Evolutionary conservation across 2,329 filamentous ascomycete genomes (phyloP).

Genomic region (Ophiosphaerella korrae): DNA sequence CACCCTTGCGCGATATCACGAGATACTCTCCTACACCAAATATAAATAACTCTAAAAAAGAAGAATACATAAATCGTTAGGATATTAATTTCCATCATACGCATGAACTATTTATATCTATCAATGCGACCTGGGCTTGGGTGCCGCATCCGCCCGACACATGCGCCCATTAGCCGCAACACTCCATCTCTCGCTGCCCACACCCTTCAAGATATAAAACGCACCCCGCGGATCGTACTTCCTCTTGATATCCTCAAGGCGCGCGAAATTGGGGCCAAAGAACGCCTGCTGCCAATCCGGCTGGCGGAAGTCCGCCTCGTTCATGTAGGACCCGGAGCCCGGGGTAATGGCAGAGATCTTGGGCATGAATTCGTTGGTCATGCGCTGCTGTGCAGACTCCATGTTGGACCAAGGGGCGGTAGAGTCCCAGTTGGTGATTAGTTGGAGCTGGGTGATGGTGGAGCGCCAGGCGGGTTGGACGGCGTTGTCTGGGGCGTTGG

Average conservation of each 20-base stretch:
- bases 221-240: not conserved
- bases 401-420: constrained; percentile 16
- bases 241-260: constrained; percentile 12
- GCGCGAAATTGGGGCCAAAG: constrained; percentile 62
- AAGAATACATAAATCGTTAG: too few species aligned
- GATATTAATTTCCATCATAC: too few species aligned
- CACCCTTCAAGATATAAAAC: constrained; percentile 2
- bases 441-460: constrained; percentile 22
- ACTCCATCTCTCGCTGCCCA: constrained; percentile 1
- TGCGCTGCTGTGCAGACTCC: constrained; percentile 7
- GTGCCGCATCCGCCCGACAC: not conserved
- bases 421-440: constrained; percentile 27
- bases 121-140: not conserved
- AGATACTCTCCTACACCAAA: too few species aligned
- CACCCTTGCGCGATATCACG: too few species aligned
- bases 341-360: constrained; percentile 23
- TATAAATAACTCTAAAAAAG: too few species aligned
- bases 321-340: constrained; percentile 31
- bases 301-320: constrained; percentile 30
- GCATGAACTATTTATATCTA: too few species aligned
- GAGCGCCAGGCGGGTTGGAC: constrained; percentile 33
- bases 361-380: constrained; percentile 30
- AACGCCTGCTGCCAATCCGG: constrained; percentile 24
- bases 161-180: not conserved
- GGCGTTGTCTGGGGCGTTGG: constrained; percentile 19